Conservation (phyloP, 2,329 filamentous ascomycete species). For the Epichloe elymi region DNA sequence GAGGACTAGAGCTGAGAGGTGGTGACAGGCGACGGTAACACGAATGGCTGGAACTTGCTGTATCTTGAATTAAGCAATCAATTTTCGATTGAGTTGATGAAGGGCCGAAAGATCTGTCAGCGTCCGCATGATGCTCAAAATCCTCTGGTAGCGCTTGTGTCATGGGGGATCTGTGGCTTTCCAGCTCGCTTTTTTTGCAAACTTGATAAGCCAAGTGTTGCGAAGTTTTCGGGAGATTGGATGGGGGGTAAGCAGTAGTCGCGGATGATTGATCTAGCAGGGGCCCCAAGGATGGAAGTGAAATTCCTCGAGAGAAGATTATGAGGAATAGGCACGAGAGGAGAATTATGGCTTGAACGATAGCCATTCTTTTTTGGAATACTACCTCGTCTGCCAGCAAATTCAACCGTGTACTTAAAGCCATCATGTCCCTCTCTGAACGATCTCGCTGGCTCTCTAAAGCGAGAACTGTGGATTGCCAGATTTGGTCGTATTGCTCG, state of each 20-base stretch:
- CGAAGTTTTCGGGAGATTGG: slow-evolving; percentile 9
- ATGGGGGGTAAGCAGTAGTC: slow-evolving; percentile 12
- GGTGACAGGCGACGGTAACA: slow-evolving; percentile 16
- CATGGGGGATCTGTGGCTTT: not conserved
- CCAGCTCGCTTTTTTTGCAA: not conserved
- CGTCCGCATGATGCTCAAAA: not conserved
- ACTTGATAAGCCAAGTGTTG: slow-evolving; percentile 4
- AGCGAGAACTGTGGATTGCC: slow-evolving; percentile 89
- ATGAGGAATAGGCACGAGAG: slow-evolving; percentile 79
- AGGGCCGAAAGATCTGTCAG: not conserved
- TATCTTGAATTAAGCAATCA: not conserved
- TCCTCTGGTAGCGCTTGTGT: not conserved
- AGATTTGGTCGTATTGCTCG: slow-evolving; percentile 86
- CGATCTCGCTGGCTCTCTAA: slow-evolving; percentile 80
- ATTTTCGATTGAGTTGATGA: not conserved
- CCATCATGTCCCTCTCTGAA: slow-evolving; percentile 70
- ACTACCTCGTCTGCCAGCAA: slow-evolving; percentile 87
- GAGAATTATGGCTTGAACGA: slow-evolving; percentile 78
- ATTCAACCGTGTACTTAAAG: slow-evolving; percentile 66
- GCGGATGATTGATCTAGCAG: slow-evolving; percentile 15
- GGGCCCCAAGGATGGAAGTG: slow-evolving; percentile 20
- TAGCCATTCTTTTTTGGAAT: slow-evolving; percentile 81
- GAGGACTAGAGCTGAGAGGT: slow-evolving; percentile 12
- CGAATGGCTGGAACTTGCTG: slow-evolving; percentile 5
- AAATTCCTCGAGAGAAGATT: slow-evolving; percentile 54